phyloP scores from a whole-genome alignment of 495 filamentous ascomycete species.

The Lichina pygmaea region DNA sequence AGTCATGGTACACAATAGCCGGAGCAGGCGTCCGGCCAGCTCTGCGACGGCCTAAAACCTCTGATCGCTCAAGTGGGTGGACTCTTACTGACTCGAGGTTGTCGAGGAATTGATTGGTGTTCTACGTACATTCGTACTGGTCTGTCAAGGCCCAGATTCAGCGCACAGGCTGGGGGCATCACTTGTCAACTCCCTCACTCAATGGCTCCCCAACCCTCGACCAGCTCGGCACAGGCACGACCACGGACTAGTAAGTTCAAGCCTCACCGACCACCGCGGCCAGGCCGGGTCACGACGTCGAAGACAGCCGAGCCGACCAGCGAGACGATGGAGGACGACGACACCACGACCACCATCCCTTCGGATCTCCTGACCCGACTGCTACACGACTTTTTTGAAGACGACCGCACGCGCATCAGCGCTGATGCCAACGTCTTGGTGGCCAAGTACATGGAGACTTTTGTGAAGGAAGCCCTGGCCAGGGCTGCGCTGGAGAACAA shows the following conservation, averaged over 20 bases:
- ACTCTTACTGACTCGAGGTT: too few species aligned
- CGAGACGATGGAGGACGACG: not conserved
- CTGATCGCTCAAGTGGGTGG: too few species aligned
- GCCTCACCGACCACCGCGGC: not conserved
- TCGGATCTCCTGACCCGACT: slow-evolving; percentile 44
- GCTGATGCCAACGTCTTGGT: slow-evolving; percentile 56
- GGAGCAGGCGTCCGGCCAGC: too few species aligned
- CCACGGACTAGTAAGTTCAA: slow-evolving; percentile 1
- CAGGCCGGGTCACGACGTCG: not conserved
- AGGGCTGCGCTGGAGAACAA: slow-evolving; percentile 44
- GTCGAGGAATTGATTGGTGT: too few species aligned
- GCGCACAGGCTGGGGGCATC: too few species aligned
- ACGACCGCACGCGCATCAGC: slow-evolving; percentile 40
- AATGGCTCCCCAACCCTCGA: too few species aligned
- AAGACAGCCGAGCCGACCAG: not conserved
- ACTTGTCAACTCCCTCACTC: too few species aligned
- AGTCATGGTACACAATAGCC: too few species aligned
- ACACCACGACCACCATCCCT: slow-evolving; percentile 28
- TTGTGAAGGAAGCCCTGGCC: slow-evolving; percentile 77
- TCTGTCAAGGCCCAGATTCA: too few species aligned
- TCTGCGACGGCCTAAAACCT: too few species aligned
- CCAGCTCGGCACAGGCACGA: not conserved
- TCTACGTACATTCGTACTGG: too few species aligned
- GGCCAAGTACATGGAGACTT: slow-evolving; percentile 72
- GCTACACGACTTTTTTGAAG: slow-evolving; percentile 51